Conservation (phyloP, 306 rosid genomes). For the Abrus precatorius region DNA sequence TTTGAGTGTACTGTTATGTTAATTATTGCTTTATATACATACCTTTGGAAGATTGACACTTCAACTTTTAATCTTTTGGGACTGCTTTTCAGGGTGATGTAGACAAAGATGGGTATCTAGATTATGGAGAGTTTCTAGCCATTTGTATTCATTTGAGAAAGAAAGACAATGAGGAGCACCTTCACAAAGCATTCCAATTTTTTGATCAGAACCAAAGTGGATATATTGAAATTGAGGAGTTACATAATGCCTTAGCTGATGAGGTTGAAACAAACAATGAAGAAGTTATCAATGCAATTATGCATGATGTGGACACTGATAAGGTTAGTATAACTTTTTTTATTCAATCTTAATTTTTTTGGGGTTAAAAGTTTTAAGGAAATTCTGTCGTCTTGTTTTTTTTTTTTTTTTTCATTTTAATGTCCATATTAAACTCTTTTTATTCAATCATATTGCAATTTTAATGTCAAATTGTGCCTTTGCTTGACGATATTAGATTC, state of each 20-base stretch:
- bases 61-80: slow-evolving; percentile 32
- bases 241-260: slow-evolving; percentile 70
- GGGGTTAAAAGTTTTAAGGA: not conserved
- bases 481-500: not conserved
- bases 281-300: slow-evolving; percentile 81
- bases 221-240: slow-evolving; percentile 84
- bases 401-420: no score
- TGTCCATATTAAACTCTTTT: no score
- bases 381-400: not conserved
- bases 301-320: slow-evolving; percentile 91
- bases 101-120: slow-evolving; percentile 81
- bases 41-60: slow-evolving; percentile 2
- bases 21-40: slow-evolving; percentile 1
- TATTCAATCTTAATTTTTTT: not conserved
- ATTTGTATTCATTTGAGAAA: slow-evolving; percentile 78
- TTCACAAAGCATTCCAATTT: slow-evolving; percentile 84
- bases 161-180: slow-evolving; percentile 88
- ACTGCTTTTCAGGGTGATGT: slow-evolving; percentile 72
- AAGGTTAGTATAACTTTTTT: slow-evolving; percentile 63
- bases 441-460: not conserved
- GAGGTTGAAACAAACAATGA: slow-evolving; percentile 71
- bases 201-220: slow-evolving; percentile 76
- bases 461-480: not conserved
- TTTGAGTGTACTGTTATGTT: slow-evolving; percentile 25
- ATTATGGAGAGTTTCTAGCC: slow-evolving; percentile 88